Conservation (phyloP, 2,329 filamentous ascomycete species). For the Aspergillus felis region DNA sequence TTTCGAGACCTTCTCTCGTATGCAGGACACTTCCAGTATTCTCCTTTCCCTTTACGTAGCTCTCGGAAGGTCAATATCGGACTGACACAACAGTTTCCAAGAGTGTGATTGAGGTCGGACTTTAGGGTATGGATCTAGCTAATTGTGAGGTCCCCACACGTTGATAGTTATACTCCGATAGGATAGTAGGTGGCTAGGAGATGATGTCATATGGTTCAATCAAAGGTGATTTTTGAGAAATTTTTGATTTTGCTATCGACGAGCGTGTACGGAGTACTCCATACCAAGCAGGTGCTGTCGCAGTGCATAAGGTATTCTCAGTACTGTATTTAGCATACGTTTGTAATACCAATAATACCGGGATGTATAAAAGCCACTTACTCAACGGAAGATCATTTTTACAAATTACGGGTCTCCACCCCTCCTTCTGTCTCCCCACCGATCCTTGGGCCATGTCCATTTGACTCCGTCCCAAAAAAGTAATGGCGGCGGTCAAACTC, state of each 20-base stretch:
- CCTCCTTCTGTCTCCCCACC: conserved; percentile 11
- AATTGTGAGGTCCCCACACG: neutral
- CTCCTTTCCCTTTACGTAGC: too few relatives aligned
- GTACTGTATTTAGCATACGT: neutral
- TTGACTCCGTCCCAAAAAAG: conserved; percentile 18
- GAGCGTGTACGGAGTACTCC: neutral
- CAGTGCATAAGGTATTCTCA: neutral
- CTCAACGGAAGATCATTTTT: conserved; percentile 1
- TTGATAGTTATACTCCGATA: neutral
- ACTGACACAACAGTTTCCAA: neutral
- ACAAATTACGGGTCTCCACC: conserved; percentile 8
- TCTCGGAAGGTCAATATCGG: neutral
- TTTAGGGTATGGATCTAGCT: neutral
- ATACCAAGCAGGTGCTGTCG: too few relatives aligned
- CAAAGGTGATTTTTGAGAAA: neutral
- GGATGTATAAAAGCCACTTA: neutral
- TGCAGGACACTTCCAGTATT: neutral
- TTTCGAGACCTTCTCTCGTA: neutral
- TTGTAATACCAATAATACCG: neutral
- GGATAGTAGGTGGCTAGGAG: neutral
- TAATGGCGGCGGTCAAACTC: conserved; percentile 9
- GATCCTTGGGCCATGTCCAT: conserved; percentile 12
- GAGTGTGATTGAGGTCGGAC: too few relatives aligned
- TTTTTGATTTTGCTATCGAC: neutral
- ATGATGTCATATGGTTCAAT: neutral